Base-by-base conservation (phyloP, 352 stramenopile genomes). In the Phytopythium cucurbitacearum region DNA sequence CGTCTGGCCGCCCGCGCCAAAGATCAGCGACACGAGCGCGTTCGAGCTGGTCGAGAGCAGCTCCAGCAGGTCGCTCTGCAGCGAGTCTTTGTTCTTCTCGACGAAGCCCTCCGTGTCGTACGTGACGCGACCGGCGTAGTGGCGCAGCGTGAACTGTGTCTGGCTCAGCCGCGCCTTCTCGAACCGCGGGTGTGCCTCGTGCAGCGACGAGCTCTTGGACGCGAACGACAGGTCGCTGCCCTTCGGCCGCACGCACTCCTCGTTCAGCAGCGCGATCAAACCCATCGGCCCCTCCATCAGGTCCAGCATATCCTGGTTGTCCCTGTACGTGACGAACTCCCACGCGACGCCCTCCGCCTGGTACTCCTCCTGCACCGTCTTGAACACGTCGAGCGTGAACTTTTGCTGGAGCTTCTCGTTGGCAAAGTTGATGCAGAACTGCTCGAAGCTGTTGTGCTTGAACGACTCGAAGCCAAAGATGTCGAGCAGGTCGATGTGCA, bases 401-500 rank as follows among this genome's bases (percentile, higher is more conserved):
- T 95, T 94, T 50, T 96, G 85, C 61, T 98, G 91, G 28, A 98
- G 71, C 61, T 97, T 97, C 60, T 98, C 93, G 59, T 98, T 98
- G 33, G 87, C 91, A 65, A 93, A 98, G 70, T 98, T 98, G 64
- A 98, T 98, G 67, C 92, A 98, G 48, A 98, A 96, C 57, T 99
- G 95, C 60, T 98, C 92, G 55, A 98, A 98, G 45, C 79, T 91
- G 67, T 97, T 97, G 50, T 71, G 79, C 50, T 95, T 65, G 64
- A 98, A 98, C 5, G 75, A 89, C 64, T 99, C 96, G 69, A 99
- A 99, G 15, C 96, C 95, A 63, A 98, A 99, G 60, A 99, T 98
- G 67, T 99, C 96, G 21, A 98, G 79, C 57, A 98, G 72, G 57
- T 96, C 91, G 58, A 98, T 98, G 64, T 97, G 87, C 53, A 85